Base-by-base conservation (phyloP, 192 early-diverging fungal species). In the Chytriomyces sp. region DNA sequence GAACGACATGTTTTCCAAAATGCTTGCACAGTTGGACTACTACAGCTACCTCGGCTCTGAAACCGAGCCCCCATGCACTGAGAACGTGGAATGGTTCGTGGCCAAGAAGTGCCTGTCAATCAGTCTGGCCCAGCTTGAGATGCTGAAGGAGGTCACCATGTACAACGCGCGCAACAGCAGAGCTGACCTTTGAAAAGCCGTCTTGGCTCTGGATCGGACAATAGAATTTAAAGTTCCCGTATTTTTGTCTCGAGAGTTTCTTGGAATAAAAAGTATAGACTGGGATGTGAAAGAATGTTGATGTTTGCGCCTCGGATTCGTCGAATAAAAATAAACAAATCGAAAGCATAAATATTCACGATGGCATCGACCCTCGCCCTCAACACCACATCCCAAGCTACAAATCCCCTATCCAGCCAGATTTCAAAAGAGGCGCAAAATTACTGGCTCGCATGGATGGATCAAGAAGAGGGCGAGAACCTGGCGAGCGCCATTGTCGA, bases 381-480 rank as follows among this genome's bases (percentile, higher is more conserved):
- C 43, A 18, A 26, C 64, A 16, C 24, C 44, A 18, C 64, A 26
- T 26, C 23, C 28, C 67, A 64, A 64, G 2, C 64, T 4, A n/a
- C 64, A 35, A n/a, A 57, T 75, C 23, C 78, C 79, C 9, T 13
- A 50, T 13, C n/a, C 45, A 47, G n/a, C n/a, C 44, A 18, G 13
- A 13, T 44, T 18, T 60, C 20, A 10, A 76, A 67, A 50, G 64
- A 65, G 20, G 47, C 6, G 46, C 82, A 81, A 61, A 80, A 84
- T 26, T 84, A 88, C 50, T 88, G 80, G 80, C 59, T 77, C 13
- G 59, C 28, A 43, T 23, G 85, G 9, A 69, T 82, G 2, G 82
- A 84, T 50, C 68, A 76, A 24, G 87, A 88, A 67, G 87, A 88
- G 46, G 81, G 82, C 16, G 88, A 89, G 72, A 67, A 79, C 9